Evolutionary conservation across 208 protist species (phyloP), one percentile per base, ranked within the genome.

Genomic region (Phytomonas francai): DNA sequence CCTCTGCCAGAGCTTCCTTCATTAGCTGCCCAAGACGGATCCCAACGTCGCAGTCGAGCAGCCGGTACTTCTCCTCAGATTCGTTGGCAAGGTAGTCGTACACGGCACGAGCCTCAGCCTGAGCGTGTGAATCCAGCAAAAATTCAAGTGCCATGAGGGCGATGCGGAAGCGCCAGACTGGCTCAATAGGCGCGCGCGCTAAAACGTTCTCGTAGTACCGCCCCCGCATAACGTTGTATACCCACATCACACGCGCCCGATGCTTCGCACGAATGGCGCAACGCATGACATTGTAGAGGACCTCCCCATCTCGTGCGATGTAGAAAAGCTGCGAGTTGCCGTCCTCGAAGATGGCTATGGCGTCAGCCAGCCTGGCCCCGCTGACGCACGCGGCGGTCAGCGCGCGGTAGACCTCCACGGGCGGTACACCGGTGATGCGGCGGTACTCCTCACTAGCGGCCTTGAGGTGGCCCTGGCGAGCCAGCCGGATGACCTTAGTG

Each of bases 371-470:
- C 62, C 85, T 69, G 25, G 72, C 85, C 28, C 68, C 76, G 11
- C 87, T 79, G 65, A 94, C 77, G 65, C 91, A 96, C n/a, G 85
- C 88, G 8, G 84, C 87, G 0, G 85, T 92, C 49, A 96, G 67
- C 2, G 91, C 88, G 58, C 88, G 84, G 74, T 93, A 94, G 33
- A 96, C 88, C 45, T 81, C 83, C 30, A 96, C 88, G 3, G 91
- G 88, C n/a, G 91, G 91, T 39, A 92, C 72, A n/a, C 79, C 77
- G n/a, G 91, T 94, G 30, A 84, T 54, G n/a, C 77, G 73, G 25
- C 91, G 87, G 74, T 96, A 96, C 65, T 89, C 88, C 77, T 94
- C 88, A 67, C 87, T 91, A 29, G 91, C 91, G 42, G 83, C 87
- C 76, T 94, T 93, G 28, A 96, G 70, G 67, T 94, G 84, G 8